phyloP scores from a whole-genome alignment of 345 rosid species.

The Ceriops tagal region DNA sequence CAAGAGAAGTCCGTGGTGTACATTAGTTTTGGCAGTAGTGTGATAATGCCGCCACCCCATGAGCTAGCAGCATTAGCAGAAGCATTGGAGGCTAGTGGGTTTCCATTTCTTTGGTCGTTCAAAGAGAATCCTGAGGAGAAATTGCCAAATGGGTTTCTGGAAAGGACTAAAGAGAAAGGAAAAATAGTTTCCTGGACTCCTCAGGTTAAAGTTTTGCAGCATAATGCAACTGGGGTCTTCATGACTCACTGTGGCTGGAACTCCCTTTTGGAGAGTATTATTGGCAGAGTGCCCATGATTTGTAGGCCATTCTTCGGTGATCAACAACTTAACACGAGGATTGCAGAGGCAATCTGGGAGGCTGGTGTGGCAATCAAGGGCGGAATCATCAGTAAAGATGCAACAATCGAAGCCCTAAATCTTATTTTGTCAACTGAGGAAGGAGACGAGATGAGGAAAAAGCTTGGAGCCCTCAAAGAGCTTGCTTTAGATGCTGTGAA shows the following conservation, averaged over 20 bases:
- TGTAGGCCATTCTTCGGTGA: constrained; percentile 64
- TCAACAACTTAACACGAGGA: constrained; percentile 52
- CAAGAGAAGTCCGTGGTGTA: constrained; percentile 43
- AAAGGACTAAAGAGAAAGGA: constrained; percentile 34
- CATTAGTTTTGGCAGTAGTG: constrained; percentile 63
- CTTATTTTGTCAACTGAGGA: constrained; percentile 25
- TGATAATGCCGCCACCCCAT: constrained; percentile 27
- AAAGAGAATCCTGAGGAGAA: constrained; percentile 13
- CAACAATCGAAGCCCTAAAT: constrained; percentile 25
- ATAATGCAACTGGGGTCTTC: constrained; percentile 50
- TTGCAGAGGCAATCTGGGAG: constrained; percentile 46
- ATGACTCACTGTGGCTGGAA: constrained; percentile 72
- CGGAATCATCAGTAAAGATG: constrained; percentile 35
- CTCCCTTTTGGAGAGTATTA: constrained; percentile 57
- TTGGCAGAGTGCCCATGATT: constrained; percentile 72
- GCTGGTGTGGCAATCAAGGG: constrained; percentile 51
- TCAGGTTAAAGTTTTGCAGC: constrained; percentile 41
- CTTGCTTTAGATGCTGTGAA: constrained; percentile 34
- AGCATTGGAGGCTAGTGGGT: constrained; percentile 43
- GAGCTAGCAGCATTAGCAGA: constrained; percentile 47
- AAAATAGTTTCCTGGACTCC: constrained; percentile 63
- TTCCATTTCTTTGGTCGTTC: constrained; percentile 68
- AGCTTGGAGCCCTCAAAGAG: constrained; percentile 14
- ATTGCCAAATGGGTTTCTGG: constrained; percentile 43
- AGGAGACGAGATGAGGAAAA: constrained; percentile 41